A percentile compares a stretch with the other conserved stretches of the same genome.
These are phyloP conservation scores for Nidularia sp. DNA, from an alignment of 768 basidiomycete species.

Conservation along the genomic window DNA sequence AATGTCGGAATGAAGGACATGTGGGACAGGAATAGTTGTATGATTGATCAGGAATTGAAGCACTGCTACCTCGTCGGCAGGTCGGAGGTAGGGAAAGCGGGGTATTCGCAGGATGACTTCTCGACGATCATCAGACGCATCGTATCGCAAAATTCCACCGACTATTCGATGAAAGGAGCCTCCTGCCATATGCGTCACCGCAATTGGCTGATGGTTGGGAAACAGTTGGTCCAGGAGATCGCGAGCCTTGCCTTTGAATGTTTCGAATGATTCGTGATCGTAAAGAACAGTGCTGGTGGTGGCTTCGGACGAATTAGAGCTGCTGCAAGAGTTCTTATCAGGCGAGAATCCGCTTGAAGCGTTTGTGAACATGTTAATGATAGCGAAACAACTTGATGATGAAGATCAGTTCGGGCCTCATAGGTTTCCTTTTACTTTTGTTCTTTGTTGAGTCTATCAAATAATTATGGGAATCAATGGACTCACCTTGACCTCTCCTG, in stretches of 20 bases:
- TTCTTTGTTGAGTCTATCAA: neutral
- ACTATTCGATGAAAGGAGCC: neutral
- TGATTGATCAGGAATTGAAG: neutral
- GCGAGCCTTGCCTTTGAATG: neutral
- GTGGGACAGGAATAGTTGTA: neutral
- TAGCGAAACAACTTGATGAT: neutral
- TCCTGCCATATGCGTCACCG: neutral
- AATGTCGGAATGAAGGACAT: neutral
- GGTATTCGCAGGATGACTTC: neutral
- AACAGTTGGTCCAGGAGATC: neutral
- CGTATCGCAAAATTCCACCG: neutral
- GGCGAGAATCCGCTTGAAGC: neutral
- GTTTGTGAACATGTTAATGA: neutral
- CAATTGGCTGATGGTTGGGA: neutral
- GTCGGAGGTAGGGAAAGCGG: neutral
- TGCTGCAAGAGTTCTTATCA: neutral
- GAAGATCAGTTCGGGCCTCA: neutral
- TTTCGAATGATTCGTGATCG: conserved; percentile 1
- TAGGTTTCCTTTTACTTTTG: neutral
- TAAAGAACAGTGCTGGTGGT: neutral
- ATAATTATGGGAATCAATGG: neutral
- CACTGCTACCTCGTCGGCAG: neutral
- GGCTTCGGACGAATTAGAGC: neutral
- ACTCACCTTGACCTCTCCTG: neutral
- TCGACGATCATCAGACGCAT: neutral